Conservation (phyloP, 192 early-diverging fungal genomes). For the Linderina pennispora region DNA sequence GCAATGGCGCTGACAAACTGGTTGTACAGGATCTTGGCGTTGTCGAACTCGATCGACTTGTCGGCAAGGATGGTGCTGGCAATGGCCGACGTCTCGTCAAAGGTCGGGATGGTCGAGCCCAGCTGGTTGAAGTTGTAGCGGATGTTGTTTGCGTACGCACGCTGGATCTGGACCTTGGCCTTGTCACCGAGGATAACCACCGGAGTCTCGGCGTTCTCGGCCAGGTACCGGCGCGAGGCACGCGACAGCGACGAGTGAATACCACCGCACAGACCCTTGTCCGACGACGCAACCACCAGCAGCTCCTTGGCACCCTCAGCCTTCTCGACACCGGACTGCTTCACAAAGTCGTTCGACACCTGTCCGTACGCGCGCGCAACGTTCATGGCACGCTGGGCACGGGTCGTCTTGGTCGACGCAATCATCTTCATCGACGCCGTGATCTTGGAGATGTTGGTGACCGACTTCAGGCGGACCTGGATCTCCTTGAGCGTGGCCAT, state of each 20-base stretch:
- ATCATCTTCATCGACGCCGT: constrained; percentile 99
- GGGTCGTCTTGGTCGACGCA: constrained; percentile 95
- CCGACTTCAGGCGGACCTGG: constrained; percentile 90
- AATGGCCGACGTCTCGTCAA: constrained; percentile 78
- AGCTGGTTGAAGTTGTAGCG: constrained; percentile 86
- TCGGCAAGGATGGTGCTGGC: constrained; percentile 71
- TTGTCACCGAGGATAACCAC: constrained; percentile 88
- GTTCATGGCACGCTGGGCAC: constrained; percentile 85
- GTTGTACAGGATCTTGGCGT: constrained; percentile 86
- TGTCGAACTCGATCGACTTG: constrained; percentile 55
- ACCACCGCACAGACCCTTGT: constrained; percentile 98
- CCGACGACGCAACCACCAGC: constrained; percentile 81
- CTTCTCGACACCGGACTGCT: constrained; percentile 62
- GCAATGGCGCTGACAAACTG: constrained; percentile 90
- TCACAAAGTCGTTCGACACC: constrained; percentile 41
- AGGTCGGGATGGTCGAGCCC: constrained; percentile 83
- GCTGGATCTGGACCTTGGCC: constrained; percentile 84
- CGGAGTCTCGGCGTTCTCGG: constrained; percentile 47
- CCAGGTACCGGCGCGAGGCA: constrained; percentile 62
- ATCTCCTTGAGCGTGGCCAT: constrained; percentile 96
- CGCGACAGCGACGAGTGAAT: constrained; percentile 94
- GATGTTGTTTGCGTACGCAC: constrained; percentile 71
- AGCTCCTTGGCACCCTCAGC: constrained; percentile 63
- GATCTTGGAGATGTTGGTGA: constrained; percentile 98
- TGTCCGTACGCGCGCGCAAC: constrained; percentile 68